phyloP scores from a whole-genome alignment of 345 rosid genomes.

The Lenwebbia sp. region DNA sequence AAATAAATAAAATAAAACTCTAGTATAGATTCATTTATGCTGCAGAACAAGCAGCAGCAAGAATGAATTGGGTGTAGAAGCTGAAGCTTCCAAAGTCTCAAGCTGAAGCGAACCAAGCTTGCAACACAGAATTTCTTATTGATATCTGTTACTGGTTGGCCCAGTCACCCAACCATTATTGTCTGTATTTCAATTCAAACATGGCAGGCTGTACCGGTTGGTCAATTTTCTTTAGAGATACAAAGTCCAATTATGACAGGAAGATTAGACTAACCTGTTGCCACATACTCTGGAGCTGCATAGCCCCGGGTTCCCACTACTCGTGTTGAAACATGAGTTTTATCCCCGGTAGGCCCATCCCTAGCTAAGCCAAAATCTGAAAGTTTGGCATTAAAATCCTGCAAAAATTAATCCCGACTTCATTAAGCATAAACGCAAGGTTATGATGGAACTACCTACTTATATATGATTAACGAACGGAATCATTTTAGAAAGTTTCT shows the following conservation, averaged over 20 bases:
- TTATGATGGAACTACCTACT: neutral
- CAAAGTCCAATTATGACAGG: neutral
- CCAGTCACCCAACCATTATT: neutral
- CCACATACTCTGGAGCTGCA: constrained; percentile 91
- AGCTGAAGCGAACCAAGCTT: neutral
- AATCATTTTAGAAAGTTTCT: neutral
- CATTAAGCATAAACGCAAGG: neutral
- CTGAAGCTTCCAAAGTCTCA: neutral
- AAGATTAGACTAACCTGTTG: constrained; percentile 39
- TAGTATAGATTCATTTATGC: neutral
- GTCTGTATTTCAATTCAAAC: neutral
- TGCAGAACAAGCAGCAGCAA: neutral
- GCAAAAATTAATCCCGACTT: neutral
- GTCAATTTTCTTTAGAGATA: neutral
- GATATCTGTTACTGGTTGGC: neutral
- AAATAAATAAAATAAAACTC: neutral
- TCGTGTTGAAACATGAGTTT: constrained; percentile 84
- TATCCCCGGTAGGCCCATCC: constrained; percentile 86
- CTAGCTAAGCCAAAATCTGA: constrained; percentile 96
- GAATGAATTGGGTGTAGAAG: neutral
- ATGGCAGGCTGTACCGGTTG: neutral
- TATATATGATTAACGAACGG: neutral
- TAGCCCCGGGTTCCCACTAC: constrained; percentile 85
- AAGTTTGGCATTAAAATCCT: constrained; percentile 76
- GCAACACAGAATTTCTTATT: neutral